These are phyloP conservation scores for Bjerkandera adusta DNA, from an alignment of 1,284 basidiomycete genomes.

Conservation along the genomic window DNA sequence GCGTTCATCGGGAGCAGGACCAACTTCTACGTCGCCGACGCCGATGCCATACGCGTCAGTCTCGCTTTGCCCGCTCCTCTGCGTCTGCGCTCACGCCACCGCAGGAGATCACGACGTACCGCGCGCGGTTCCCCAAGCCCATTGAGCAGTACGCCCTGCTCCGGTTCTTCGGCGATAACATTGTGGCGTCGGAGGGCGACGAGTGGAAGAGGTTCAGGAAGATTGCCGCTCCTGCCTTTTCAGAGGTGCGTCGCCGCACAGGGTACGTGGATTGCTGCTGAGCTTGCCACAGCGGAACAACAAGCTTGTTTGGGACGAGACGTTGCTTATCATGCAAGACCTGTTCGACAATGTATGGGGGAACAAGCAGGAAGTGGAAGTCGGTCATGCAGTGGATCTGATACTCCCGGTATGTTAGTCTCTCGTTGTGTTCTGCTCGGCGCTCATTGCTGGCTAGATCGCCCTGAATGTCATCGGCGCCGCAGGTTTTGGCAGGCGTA, in stretches of 20 bases:
- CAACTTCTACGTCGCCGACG: constrained; percentile 24
- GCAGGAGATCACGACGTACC: constrained; percentile 13
- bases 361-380: constrained; percentile 26
- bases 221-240: constrained; percentile 37
- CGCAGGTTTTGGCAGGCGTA: constrained; percentile 55
- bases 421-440: neutral
- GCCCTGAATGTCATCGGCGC: constrained; percentile 55
- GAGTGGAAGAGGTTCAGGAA: constrained; percentile 57
- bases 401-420: constrained; percentile 45
- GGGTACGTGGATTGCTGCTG: neutral
- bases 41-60: constrained; percentile 23
- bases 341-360: constrained; percentile 38
- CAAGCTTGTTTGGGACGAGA: constrained; percentile 56
- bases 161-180: constrained; percentile 43
- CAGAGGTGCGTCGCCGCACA: constrained; percentile 28
- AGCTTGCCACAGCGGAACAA: constrained; percentile 38
- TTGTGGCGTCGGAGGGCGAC: constrained; percentile 51
- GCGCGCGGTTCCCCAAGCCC: constrained; percentile 31
- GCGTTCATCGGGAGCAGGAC: constrained; percentile 13
- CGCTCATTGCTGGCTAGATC: constrained; percentile 35
- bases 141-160: constrained; percentile 29
- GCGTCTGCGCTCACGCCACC: neutral
- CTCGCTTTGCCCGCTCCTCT: neutral
- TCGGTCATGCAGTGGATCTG: constrained; percentile 34
- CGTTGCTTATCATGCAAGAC: constrained; percentile 36